These are phyloP conservation scores for Trichoderma parareesei DNA, from an alignment of 495 filamentous ascomycete genomes.

Conservation along the genomic window DNA sequence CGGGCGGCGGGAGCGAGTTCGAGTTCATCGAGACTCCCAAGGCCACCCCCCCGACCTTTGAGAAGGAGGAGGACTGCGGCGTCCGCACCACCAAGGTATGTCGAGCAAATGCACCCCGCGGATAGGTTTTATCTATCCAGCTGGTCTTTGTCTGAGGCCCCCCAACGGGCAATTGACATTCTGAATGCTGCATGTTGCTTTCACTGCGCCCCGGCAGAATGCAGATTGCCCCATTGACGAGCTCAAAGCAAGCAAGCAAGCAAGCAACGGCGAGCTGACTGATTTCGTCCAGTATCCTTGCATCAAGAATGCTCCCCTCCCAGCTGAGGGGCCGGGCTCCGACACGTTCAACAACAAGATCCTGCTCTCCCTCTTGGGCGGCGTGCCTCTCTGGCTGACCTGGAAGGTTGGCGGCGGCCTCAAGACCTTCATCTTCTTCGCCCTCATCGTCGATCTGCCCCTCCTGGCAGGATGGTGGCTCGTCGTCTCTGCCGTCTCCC, in stretches of 20 bases:
- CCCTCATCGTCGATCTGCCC: constrained; percentile 54
- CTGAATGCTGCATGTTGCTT: not conserved
- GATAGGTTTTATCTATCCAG: not conserved
- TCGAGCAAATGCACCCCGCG: constrained; percentile 9
- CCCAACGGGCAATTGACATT: not conserved
- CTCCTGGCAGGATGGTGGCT: constrained; percentile 68
- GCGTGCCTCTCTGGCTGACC: constrained; percentile 58
- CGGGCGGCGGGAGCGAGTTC: constrained; percentile 46
- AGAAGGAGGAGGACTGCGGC: constrained; percentile 59
- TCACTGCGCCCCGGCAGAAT: not conserved
- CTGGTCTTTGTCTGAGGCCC: not conserved
- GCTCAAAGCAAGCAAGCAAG: too few species aligned
- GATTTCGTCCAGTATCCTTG: constrained; percentile 50
- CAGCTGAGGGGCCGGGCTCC: constrained; percentile 63
- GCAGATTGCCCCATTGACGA: not conserved
- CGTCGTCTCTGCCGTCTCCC: constrained; percentile 53
- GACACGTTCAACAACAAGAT: constrained; percentile 62
- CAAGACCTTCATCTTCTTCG: constrained; percentile 65
- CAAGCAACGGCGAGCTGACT: constrained; percentile 12
- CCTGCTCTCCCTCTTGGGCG: constrained; percentile 48
- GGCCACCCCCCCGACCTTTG: constrained; percentile 46
- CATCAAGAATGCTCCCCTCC: constrained; percentile 74
- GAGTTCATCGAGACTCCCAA: constrained; percentile 74
- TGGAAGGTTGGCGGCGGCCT: constrained; percentile 63
- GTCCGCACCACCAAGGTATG: constrained; percentile 65